phyloP scores from a whole-genome alignment of 192 early-diverging fungal genomes.

The Hyaloraphidium curvatum region DNA sequence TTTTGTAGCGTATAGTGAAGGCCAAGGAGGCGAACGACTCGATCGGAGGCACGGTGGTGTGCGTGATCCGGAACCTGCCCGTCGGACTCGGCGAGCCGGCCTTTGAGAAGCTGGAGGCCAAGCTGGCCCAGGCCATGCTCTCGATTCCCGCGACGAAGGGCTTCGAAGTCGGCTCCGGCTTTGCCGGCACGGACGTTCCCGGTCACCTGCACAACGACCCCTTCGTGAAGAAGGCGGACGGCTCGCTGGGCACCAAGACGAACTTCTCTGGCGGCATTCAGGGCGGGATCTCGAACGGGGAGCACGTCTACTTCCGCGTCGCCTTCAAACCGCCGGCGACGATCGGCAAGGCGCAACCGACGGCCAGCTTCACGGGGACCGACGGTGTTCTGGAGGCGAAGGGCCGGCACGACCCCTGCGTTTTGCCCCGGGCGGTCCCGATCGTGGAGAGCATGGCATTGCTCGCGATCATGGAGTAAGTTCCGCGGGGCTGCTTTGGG shows the following conservation, averaged over 20 bases:
- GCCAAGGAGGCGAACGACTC: constrained; percentile 71
- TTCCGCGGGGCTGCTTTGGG: too few species aligned
- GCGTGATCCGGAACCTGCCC: constrained; percentile 86
- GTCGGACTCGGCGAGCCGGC: constrained; percentile 88
- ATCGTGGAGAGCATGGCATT: constrained; percentile 97
- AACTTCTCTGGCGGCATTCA: constrained; percentile 88
- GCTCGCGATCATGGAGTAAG: constrained; percentile 76
- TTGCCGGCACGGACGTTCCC: constrained; percentile 64
- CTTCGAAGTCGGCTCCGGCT: constrained; percentile 91
- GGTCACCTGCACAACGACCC: constrained; percentile 90
- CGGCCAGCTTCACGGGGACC: constrained; percentile 66
- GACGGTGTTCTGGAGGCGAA: constrained; percentile 69
- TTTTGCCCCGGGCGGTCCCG: constrained; percentile 85
- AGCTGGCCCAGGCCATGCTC: constrained; percentile 93
- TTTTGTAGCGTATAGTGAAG: constrained; percentile 44
- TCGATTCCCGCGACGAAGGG: constrained; percentile 97
- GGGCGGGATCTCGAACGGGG: constrained; percentile 94
- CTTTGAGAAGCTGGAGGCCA: constrained; percentile 95
- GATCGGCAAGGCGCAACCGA: constrained; percentile 76
- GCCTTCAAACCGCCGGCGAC: constrained; percentile 96
- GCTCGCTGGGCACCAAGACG: constrained; percentile 60
- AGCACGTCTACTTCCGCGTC: constrained; percentile 90
- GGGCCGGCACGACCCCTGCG: constrained; percentile 93
- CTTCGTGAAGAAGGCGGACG: constrained; percentile 42
- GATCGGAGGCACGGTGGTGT: constrained; percentile 85